Conservation (phyloP, 768 basidiomycete genomes). For the Termitomyces sp. region DNA sequence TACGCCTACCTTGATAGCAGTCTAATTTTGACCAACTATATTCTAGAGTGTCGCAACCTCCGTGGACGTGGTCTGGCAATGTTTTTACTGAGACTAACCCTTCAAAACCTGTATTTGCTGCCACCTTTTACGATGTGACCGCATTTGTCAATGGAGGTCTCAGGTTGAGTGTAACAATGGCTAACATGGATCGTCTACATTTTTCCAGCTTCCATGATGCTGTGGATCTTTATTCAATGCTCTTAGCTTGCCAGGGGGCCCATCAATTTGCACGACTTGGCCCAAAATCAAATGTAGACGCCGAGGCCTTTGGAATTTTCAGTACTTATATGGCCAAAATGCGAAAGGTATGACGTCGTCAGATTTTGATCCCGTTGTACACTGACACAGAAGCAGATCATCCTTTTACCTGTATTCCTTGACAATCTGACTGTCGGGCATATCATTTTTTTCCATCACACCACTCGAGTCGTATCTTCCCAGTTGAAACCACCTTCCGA, state of each 20-base stretch:
- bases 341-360: slow-evolving; percentile 36
- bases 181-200: slow-evolving; percentile 34
- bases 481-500: slow-evolving; percentile 39
- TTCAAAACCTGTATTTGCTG: slow-evolving; percentile 45
- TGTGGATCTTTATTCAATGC: slow-evolving; percentile 40
- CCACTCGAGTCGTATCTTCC: slow-evolving; percentile 27
- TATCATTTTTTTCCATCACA: slow-evolving; percentile 51
- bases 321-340: slow-evolving; percentile 42
- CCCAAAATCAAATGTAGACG: slow-evolving; percentile 36
- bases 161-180: slow-evolving; percentile 46
- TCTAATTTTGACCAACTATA: slow-evolving; percentile 3
- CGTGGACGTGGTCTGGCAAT: slow-evolving; percentile 65
- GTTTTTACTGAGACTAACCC: slow-evolving; percentile 39
- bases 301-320: slow-evolving; percentile 34
- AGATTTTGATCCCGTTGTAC: neutral
- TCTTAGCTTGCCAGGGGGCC: slow-evolving; percentile 44
- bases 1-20: slow-evolving; percentile 5
- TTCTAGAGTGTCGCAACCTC: slow-evolving; percentile 47
- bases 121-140: slow-evolving; percentile 41
- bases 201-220: slow-evolving; percentile 47
- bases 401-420: slow-evolving; percentile 42
- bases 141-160: slow-evolving; percentile 37
- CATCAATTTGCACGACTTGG: slow-evolving; percentile 53
- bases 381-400: slow-evolving; percentile 34
- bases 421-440: slow-evolving; percentile 47